Evolutionary conservation across 352 stramenopile genomes (phyloP).

Genomic region (Globisporangium apiculatum): DNA sequence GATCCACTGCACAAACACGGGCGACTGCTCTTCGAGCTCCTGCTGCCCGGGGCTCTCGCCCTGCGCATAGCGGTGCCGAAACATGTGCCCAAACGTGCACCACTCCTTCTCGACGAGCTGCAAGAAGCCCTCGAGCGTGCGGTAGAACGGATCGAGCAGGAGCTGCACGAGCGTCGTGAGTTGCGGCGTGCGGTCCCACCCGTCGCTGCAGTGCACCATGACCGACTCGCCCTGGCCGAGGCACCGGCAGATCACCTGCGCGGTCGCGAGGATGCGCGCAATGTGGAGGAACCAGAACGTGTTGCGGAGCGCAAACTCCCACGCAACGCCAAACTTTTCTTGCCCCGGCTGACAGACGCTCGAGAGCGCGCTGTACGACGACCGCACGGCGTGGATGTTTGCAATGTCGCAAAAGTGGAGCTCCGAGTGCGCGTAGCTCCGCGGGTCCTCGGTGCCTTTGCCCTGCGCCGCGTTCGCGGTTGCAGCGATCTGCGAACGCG

Average conservation of each 20-base stretch:
- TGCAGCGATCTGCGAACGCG: slow-evolving; percentile 77
- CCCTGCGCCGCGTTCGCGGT: slow-evolving; percentile 80
- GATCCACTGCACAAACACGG: slow-evolving; percentile 98
- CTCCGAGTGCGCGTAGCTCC: slow-evolving; percentile 94
- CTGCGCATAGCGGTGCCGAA: slow-evolving; percentile 94
- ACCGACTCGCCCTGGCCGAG: slow-evolving; percentile 92
- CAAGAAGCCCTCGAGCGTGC: slow-evolving; percentile 93
- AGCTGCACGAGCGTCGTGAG: slow-evolving; percentile 94
- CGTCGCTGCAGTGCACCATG: slow-evolving; percentile 98
- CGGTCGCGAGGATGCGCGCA: slow-evolving; percentile 91
- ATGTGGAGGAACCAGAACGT: slow-evolving; percentile 97
- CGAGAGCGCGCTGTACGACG: slow-evolving; percentile 75
- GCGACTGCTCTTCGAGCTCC: slow-evolving; percentile 96
- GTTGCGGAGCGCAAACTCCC: slow-evolving; percentile 87
- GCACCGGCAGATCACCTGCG: slow-evolving; percentile 92
- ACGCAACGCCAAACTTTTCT: slow-evolving; percentile 73
- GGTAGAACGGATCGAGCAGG: slow-evolving; percentile 97
- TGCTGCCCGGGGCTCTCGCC: slow-evolving; percentile 90
- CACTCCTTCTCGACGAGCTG: slow-evolving; percentile 99
- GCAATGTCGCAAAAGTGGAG: slow-evolving; percentile 98
- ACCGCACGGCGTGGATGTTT: slow-evolving; percentile 98
- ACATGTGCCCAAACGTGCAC: slow-evolving; percentile 98
- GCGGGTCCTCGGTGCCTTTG: slow-evolving; percentile 87
- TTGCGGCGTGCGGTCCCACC: slow-evolving; percentile 98
- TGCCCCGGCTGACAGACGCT: slow-evolving; percentile 69